Evolutionary conservation across 2,329 filamentous ascomycete genomes (phyloP), one percentile per base, ranked within the genome.

Genomic region (Allantophomopsis lycopodina): DNA sequence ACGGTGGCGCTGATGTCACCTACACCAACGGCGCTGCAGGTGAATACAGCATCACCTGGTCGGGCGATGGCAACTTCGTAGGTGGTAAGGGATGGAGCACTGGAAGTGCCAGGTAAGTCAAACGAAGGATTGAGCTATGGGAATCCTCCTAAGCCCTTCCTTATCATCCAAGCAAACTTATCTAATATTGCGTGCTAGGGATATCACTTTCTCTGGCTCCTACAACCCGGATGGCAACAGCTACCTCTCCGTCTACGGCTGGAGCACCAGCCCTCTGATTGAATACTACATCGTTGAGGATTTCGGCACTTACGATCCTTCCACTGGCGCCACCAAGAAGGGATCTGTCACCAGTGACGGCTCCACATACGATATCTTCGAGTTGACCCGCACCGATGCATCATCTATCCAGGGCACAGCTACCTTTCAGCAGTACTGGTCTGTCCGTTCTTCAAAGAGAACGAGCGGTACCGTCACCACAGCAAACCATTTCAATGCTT

Each of bases 201-300:
- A 48, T 35, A 62, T 67, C 42, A 60, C 48, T 37, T 66, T 62
- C 55, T 54, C 45, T 15, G 63, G 59, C 30, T 54, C 53, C 32
- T 65, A 57, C 54, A 55, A 48, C 37, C 52, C 57, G 15, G 50
- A 47, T 13, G 59, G 60, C 28, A 62, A 64, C 53, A 50, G 48
- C 17, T 73, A 73, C 50, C 59, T 76, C n/a, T 57, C 69, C 14
- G 54, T 75, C 14, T 75, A 76, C 50, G 71, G 71, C 37, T 76
- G 71, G 69, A 69, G 66, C 2, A 58, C 52, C 14, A 63, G 61
- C 51, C 68, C 68, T 0, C 55, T 72, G n/a, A 60, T 73, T 50
- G 71, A 75, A 47, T 74, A 73, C 58, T 75, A 75, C 57, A 66
- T 76, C 42, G 60, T 74, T 46, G 71, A 76, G 43, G 55, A 60